These are phyloP conservation scores for Goffeauzyma gilvescens DNA, from an alignment of 768 basidiomycete genomes.

Conservation along the genomic window DNA sequence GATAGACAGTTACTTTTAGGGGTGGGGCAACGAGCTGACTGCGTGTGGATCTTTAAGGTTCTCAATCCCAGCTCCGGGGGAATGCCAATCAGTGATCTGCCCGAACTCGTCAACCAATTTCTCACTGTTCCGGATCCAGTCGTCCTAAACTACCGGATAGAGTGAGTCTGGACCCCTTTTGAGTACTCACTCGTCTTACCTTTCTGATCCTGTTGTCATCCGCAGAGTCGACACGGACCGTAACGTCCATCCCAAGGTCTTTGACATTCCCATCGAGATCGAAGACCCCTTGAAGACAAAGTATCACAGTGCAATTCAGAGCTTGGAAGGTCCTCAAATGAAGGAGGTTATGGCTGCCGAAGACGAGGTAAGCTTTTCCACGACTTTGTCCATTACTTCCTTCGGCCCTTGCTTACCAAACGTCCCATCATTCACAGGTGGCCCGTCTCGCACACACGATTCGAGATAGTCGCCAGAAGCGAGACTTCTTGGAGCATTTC, in stretches of 20 bases:
- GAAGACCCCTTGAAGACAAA: slow-evolving; percentile 61
- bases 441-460: slow-evolving; percentile 66
- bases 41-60: too few relatives aligned
- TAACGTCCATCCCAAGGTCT: slow-evolving; percentile 45
- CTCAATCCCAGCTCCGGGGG: too few relatives aligned
- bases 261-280: slow-evolving; percentile 72
- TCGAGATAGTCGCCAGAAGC: slow-evolving; percentile 68
- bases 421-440: slow-evolving; percentile 39
- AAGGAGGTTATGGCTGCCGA: slow-evolving; percentile 55
- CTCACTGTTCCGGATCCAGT: slow-evolving; percentile 61
- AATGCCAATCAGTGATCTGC: slow-evolving; percentile 58
- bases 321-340: slow-evolving; percentile 45
- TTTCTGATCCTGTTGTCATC: not conserved
- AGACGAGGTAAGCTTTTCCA: slow-evolving; percentile 56
- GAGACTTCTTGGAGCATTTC: slow-evolving; percentile 67
- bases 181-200: not conserved
- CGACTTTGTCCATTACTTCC: not conserved
- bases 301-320: slow-evolving; percentile 49
- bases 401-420: not conserved
- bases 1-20: not conserved
- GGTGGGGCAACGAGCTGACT: slow-evolving; percentile 4
- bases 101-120: slow-evolving; percentile 66
- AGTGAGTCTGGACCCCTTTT: slow-evolving; percentile 12
- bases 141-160: slow-evolving; percentile 46
- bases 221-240: slow-evolving; percentile 40